Base-by-base conservation (phyloP, 1,284 basidiomycete species). In the Gomphus bonarii region DNA sequence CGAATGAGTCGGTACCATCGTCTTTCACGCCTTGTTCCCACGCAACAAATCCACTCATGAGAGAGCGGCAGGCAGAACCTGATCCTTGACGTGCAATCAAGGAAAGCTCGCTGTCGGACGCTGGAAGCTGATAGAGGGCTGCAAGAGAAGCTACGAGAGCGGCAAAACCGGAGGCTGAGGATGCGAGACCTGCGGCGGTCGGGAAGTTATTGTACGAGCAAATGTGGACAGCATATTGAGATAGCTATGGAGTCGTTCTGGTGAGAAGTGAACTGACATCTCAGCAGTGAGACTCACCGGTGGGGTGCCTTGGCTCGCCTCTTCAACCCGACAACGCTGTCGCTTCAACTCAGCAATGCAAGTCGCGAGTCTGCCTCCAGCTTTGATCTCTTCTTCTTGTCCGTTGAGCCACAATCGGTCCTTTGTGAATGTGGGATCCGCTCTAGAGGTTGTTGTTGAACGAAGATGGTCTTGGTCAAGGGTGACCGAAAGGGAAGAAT, bases 181-280 rank as follows among this genome's bases (percentile, higher is more conserved):
- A 98, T 0, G 97, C 95, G 40, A 99, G 85, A 11, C 95, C 97
- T 0, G 95, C 97, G 8, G 97, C 97, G 5, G 95, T 99, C 25
- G 95, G 95, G 78, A 99, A 99, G 77, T 99, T 99, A 81, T 99
- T 99, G 74, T 85, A 87, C 10, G 95, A 98, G 59, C 84, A 84
- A 62, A 99, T 94, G 72, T 91, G 91, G 2, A 97, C 80, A 31
- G 78, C 73, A 70, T 76, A 87, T 16, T 76, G 68, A 0, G 93
- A 88, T 54, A 95, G 72, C 86, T 93, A 61, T 10, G 18, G 16
- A 20, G 9, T 42, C 14, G 11, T 38, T 7, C 11, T 5, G 7
- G 47, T 48, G 12, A 48, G 30, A 30, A 28, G 16, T 22, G 30
- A 28, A 47, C 31, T n/a, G 20, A 56, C 59, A 50, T 59, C 52